Evolutionary conservation across 176 grass and related monocot species (phyloP).

Genomic region (Panicum miliaceum): DNA sequence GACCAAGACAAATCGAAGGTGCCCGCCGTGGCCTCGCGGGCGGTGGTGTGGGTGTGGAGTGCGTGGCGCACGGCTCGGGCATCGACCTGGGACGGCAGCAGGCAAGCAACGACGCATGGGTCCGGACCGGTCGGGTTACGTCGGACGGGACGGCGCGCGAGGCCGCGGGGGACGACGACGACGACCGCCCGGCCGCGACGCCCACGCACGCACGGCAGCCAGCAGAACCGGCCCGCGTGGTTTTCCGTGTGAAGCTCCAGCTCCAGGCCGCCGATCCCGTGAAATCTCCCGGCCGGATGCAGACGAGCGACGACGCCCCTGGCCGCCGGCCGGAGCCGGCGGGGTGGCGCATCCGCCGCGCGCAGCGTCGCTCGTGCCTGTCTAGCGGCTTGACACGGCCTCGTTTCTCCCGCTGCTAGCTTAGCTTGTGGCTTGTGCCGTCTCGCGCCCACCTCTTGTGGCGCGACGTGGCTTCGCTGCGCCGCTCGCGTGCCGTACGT

Average conservation of each 20-base stretch:
- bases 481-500: not conserved
- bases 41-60: not conserved
- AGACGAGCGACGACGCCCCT: not conserved
- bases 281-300: not conserved
- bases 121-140: not conserved
- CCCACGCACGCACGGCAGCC: not conserved
- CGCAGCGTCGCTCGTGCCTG: not conserved
- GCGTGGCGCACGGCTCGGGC: not conserved
- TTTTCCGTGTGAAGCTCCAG: not conserved
- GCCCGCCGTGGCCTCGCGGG: not conserved
- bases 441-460: not conserved
- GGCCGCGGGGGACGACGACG: not conserved
- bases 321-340: not conserved
- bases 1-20: not conserved
- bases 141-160: conserved; percentile 17
- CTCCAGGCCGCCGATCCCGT: conserved; percentile 6
- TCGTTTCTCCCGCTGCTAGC: too few relatives aligned
- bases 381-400: too few relatives aligned
- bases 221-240: not conserved
- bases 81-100: not conserved
- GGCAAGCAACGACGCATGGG: not conserved
- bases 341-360: not conserved
- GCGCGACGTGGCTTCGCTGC: not conserved
- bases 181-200: not conserved
- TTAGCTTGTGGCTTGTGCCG: too few relatives aligned